A percentile compares a stretch with the other conserved stretches of the same genome.
Evolutionary conservation across 1,284 basidiomycete species (phyloP).

Genomic region (Sanghuangporus weigelae): DNA sequence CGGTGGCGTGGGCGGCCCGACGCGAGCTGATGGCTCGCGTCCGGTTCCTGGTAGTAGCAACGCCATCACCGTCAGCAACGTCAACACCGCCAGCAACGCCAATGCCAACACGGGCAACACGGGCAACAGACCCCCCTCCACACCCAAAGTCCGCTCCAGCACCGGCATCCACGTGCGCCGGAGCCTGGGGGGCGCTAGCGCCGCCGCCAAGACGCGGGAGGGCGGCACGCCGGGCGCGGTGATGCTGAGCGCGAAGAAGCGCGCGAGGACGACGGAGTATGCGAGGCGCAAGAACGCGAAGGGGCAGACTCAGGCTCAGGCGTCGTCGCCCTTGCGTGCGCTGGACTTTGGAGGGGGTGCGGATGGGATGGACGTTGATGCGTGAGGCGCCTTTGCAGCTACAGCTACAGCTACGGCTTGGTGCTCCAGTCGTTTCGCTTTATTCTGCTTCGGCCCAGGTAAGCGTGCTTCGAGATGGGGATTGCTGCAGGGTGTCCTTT

Average conservation of each 20-base stretch:
- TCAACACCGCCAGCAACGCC: not conserved
- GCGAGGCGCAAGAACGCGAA: constrained; percentile 27
- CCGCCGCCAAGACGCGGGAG: constrained; percentile 6
- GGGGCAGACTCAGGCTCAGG: not conserved
- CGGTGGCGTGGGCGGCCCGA: constrained; percentile 45
- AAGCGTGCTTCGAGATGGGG: too few species aligned
- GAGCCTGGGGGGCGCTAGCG: constrained; percentile 40
- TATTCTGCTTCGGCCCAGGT: too few species aligned
- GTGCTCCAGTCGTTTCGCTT: too few species aligned
- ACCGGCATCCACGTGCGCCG: constrained; percentile 47
- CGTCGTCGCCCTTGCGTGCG: too few species aligned
- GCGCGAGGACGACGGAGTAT: constrained; percentile 65
- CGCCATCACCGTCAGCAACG: too few species aligned
- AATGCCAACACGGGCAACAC: not conserved
- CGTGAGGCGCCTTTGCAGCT: not conserved
- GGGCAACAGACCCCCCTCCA: not conserved
- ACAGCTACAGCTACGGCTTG: too few species aligned
- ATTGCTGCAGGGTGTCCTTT: too few species aligned
- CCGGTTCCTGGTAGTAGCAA: not conserved
- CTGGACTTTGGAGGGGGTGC: not conserved
- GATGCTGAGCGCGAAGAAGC: constrained; percentile 57
- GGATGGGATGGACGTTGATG: constrained; percentile 15
- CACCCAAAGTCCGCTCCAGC: constrained; percentile 28
- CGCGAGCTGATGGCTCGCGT: constrained; percentile 9
- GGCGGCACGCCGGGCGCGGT: constrained; percentile 23